Evolutionary conservation across 129 eudicot genomes (phyloP), one percentile per base, ranked within the genome.

Genomic region (Flaveria ramosissima): DNA sequence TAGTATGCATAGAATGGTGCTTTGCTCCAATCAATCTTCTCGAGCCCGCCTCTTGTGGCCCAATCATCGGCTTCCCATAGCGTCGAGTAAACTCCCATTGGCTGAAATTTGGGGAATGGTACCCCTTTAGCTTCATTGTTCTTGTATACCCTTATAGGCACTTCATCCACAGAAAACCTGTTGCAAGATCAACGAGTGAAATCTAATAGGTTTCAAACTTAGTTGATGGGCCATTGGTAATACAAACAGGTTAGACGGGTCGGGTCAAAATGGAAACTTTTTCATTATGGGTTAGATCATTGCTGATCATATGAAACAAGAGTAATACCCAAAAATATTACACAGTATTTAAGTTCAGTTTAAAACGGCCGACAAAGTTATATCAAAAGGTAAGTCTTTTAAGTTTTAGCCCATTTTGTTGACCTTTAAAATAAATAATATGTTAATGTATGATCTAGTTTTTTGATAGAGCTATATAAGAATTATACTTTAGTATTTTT

Each of bases 11-110:
- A 89, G 81, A 94, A 94, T 9, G 99, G 99, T 46, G 99, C 96
- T 85, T 91, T 94, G 76, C 86, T 87, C 99, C 99, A 94, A 68
- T 94, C 84, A 10, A 94, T 94, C 63, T 94, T 94, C 77, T 94
- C 99, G 1, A 89, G 81, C 6, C 99, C 99, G 6, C 97, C 99
- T 50, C 99, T 82, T 19, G 99, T 94, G 3, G 99, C 99, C 99
- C 99, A 94, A 56, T 94, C 96, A 53, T 94, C 99, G 3, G 99
- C 99, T 77, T 94, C 99, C 99, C 99, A 94, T 59, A 94, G 47
- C 9, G 99, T 94, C 0, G 99, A 94, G 82, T 78, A 89, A 19
- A 94, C 88, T 69, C 97, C 96, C 99, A 94, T 94, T 24, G 99
- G 93, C 23, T 94, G 99, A 24, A 61, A 74, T 53, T 84, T 89